Percentiles rank a stretch among this genome's conserved stretches.
These are phyloP conservation scores for Linum tenue DNA, from an alignment of 345 rosid species.

Conservation along the genomic window DNA sequence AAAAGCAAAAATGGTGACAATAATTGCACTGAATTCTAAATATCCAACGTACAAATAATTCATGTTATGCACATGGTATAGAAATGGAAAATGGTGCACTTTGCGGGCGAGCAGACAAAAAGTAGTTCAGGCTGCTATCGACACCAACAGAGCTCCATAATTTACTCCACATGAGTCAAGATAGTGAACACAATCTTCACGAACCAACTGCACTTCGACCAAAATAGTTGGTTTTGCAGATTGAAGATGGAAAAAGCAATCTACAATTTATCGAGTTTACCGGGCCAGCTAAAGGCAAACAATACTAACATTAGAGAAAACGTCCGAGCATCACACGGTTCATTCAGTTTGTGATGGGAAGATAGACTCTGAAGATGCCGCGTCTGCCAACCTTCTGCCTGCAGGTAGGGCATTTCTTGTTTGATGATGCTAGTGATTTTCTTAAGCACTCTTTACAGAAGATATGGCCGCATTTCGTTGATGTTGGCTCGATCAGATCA, in stretches of 20 bases:
- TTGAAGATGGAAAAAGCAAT: background rate
- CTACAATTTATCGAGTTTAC: background rate
- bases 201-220: background rate
- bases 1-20: background rate
- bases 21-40: background rate
- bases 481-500: slow-evolving; percentile 13
- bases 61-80: background rate
- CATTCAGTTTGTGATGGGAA: slow-evolving; percentile 4
- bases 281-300: background rate
- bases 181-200: background rate
- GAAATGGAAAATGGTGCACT: background rate
- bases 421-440: slow-evolving; percentile 8
- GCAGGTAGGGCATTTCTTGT: slow-evolving; percentile 19
- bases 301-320: background rate
- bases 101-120: background rate
- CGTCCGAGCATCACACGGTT: background rate
- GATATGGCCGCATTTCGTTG: slow-evolving; percentile 19
- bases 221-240: background rate
- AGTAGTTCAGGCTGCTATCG: background rate
- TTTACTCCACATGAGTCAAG: background rate
- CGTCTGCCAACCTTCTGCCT: slow-evolving; percentile 18
- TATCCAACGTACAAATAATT: background rate
- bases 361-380: slow-evolving; percentile 14
- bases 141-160: background rate
- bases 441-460: slow-evolving; percentile 18